Evolutionary conservation across 73 alveolate species (phyloP).

Genomic region (Paramecium octaurelia): DNA sequence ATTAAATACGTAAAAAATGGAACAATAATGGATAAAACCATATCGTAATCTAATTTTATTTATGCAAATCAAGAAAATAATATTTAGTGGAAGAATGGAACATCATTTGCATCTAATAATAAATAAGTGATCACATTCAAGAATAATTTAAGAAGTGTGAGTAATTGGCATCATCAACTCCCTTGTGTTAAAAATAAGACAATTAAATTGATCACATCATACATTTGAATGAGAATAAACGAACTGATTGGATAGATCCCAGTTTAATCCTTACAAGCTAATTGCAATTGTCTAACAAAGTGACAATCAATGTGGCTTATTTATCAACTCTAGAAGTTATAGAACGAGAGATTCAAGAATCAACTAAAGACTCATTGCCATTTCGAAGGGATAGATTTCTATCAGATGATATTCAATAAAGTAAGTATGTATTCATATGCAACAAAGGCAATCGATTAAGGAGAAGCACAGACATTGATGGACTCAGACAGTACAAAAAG

Average conservation of each 20-base stretch:
- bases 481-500: not conserved
- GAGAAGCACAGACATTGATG: not conserved
- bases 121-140: not conserved
- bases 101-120: not conserved
- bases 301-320: not conserved
- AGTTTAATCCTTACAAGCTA: not conserved
- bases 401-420: not conserved
- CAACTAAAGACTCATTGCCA: not conserved
- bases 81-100: constrained; percentile 40
- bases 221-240: not conserved
- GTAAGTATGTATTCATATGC: not conserved
- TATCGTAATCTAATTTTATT: not conserved
- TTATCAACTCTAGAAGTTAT: not conserved
- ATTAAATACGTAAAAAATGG: not conserved
- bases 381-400: not conserved
- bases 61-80: not conserved
- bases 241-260: constrained; percentile 35
- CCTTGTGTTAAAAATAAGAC: not conserved
- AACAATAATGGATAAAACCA: not conserved
- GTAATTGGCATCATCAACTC: not conserved
- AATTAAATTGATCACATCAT: not conserved
- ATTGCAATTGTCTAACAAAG: not conserved
- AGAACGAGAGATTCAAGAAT: not conserved
- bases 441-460: not conserved
- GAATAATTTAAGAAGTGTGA: not conserved